Base-by-base conservation (phyloP, 2,329 filamentous ascomycete genomes). In the Alternaria infectoria region DNA sequence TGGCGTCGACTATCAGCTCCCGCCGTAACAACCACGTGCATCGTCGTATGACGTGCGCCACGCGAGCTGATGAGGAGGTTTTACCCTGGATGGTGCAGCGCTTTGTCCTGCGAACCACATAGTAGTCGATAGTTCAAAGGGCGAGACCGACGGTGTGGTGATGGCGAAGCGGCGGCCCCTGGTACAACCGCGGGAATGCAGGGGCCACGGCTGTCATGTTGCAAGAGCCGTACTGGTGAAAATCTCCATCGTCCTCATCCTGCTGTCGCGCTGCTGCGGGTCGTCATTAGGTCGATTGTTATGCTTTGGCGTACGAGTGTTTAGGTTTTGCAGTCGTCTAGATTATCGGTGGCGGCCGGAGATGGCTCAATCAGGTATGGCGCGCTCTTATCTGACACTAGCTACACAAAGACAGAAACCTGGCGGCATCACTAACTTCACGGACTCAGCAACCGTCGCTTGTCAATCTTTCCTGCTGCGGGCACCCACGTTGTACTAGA, bases 371-470 rank as follows among this genome's bases (percentile, higher is more conserved):
- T 23, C 13, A 2, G 15, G 49, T 2, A n/a, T 52, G 4, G 49
- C 3, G 15, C 49, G 30, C 52, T 44, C 52, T 5, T 32, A 12
- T n/a, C 30, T 52, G 19, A 40, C 15, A 21, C 30, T 52, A 52
- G 49, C 49, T 15, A 23, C 12, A 40, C 49, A 28, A 52, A 21
- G 49, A 21, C 23, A 15, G 6, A 52, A 40, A 52, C 17, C 51
- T 61, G 32, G 46, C 40, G 28, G 36, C 57, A 30, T 40, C 19
- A 15, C 46, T 57, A 57, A 61, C 46, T 52, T 57, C 52, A n/a
- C 15, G 26, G 7, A 8, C 51, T 28, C 46, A 52, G 23, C 54
- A 23, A 44, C 26, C 44, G 40, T 50, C 46, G 13, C 57, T 4
- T 28, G 9, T 26, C 23, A 43, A 6, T 6, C 21, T 21, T 47